A percentile compares a stretch with the other conserved stretches of the same genome.
Evolutionary conservation across 1,284 basidiomycete genomes (phyloP).

Genomic region (Veloporphyrellus conicus): DNA sequence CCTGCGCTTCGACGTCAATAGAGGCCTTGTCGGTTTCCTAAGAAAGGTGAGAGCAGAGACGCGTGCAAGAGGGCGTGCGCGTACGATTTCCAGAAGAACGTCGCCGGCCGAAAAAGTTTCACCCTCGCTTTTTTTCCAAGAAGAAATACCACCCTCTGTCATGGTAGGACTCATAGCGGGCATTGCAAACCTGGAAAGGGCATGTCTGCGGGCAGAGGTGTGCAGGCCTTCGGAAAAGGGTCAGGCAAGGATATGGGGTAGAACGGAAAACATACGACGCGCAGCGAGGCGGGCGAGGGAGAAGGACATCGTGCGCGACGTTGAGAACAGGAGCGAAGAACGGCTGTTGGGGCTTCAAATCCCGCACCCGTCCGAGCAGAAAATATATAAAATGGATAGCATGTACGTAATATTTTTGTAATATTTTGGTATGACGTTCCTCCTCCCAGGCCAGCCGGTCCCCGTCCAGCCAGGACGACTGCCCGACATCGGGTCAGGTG

Average conservation of each 20-base stretch:
- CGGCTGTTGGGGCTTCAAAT: conserved; percentile 18
- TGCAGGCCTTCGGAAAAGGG: conserved; percentile 61
- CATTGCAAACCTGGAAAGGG: conserved; percentile 90
- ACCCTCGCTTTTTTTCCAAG: conserved; percentile 97
- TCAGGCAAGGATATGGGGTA: background rate
- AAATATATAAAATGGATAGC: background rate
- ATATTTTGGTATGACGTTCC: conserved; percentile 32
- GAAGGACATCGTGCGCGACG: conserved; percentile 48
- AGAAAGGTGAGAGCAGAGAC: conserved; percentile 13
- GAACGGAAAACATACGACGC: conserved; percentile 48
- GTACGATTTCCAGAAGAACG: conserved; percentile 89
- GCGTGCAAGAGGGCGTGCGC: conserved; percentile 26
- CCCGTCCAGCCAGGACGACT: conserved; percentile 53
- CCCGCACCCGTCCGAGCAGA: conserved; percentile 18
- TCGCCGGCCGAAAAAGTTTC: conserved; percentile 87
- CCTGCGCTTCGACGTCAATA: conserved; percentile 98
- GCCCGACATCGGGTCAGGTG: conserved; percentile 63
- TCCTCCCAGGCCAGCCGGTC: conserved; percentile 83
- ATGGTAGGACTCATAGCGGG: conserved; percentile 99
- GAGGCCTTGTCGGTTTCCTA: conserved; percentile 99
- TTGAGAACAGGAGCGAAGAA: conserved; percentile 11
- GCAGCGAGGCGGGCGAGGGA: conserved; percentile 63
- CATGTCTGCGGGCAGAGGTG: conserved; percentile 72
- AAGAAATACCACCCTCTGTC: conserved; percentile 97
- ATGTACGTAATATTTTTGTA: background rate